Base-by-base conservation (phyloP, 2,329 filamentous ascomycete genomes). In the Fusarium floridanum region DNA sequence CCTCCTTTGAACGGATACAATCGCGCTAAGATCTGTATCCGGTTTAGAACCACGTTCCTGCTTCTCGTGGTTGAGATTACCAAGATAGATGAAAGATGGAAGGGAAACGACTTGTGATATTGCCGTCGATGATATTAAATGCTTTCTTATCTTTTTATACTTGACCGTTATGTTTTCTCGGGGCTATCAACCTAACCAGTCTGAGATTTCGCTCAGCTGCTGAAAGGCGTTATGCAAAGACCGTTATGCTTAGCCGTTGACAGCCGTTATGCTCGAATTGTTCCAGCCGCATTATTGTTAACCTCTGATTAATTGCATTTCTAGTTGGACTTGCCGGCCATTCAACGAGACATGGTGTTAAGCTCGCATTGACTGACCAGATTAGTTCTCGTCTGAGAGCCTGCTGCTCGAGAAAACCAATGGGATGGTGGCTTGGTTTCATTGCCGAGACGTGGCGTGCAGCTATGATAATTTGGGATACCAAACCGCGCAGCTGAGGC, bases 121-220 rank as follows among this genome's bases (percentile, higher is more conserved):
- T 22, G 20, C 12, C 1, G 20, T 2, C 2, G 6, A 9, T 24
- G 12, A 8, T 24, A 24, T 24, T 1, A 16, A 0, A 5, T 16
- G 7, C 12, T 22, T 5, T 16, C 8, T 24, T 9, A 24, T 45
- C n/a, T 1, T 0, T 6, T 1, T 7, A 41, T 41, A 1, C 9
- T 41, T n/a, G n/a, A n/a, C n/a, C n/a, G 17, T 20, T 20, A 41
- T 41, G 37, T 41, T 41, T 41, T 41, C 17, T 11, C 9, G 17
- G 2, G n/a, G 9, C 17, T 5, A 39, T 39, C 4, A 39, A 10
- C 17, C 0, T 5, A 39, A 17, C n/a, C n/a, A n/a, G n/a, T n/a
- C n/a, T n/a, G n/a, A n/a, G n/a, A n/a, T n/a, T n/a, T n/a, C n/a
- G n/a, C n/a, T n/a, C n/a, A n/a, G n/a, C n/a, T 41, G 16, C 4